Percentiles rank a stretch among this genome's conserved stretches.
phyloP scores from a whole-genome alignment of 2,329 filamentous ascomycete genomes.

The Trichoderma koningii region DNA sequence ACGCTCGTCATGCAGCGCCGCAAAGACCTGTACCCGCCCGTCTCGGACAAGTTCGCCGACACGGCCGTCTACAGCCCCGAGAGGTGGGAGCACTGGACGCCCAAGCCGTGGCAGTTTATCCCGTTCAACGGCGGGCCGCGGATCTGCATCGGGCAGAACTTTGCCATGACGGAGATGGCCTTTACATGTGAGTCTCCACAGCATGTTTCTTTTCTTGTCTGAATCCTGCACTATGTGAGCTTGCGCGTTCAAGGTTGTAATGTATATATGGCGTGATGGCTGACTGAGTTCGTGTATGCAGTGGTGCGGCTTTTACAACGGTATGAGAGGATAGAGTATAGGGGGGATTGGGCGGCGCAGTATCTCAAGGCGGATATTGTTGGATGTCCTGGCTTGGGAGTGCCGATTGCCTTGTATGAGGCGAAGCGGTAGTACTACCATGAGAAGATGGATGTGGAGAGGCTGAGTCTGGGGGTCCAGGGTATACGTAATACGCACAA shows the following conservation, averaged over 20 bases:
- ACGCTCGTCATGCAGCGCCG: slow-evolving; percentile 74
- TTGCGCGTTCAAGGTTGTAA: too few relatives aligned
- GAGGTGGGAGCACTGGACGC: slow-evolving; percentile 65
- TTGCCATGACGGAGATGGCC: slow-evolving; percentile 73
- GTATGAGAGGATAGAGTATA: slow-evolving; percentile 57
- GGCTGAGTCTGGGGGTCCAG: neutral
- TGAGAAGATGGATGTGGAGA: neutral
- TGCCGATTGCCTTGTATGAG: slow-evolving; percentile 45
- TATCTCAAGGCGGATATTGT: slow-evolving; percentile 49
- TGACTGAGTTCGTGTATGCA: too few relatives aligned
- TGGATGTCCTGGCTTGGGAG: slow-evolving; percentile 47
- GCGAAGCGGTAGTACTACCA: slow-evolving; percentile 10
- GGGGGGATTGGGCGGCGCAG: slow-evolving; percentile 49
- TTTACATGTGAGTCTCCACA: slow-evolving; percentile 30
- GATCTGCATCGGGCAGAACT: slow-evolving; percentile 79
- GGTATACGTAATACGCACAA: neutral
- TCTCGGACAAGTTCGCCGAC: slow-evolving; percentile 49
- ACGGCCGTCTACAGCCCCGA: slow-evolving; percentile 63
- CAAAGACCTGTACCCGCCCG: slow-evolving; percentile 59
- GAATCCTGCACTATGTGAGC: neutral
- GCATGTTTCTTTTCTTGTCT: neutral
- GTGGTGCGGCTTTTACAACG: slow-evolving; percentile 59
- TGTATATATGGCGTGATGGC: too few relatives aligned
- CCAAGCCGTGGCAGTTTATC: slow-evolving; percentile 69
- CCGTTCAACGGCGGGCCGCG: slow-evolving; percentile 75